Evolutionary conservation across 805 yeast genomes (phyloP).

Genomic region (Cyberlindnera euphorbiiphila): DNA sequence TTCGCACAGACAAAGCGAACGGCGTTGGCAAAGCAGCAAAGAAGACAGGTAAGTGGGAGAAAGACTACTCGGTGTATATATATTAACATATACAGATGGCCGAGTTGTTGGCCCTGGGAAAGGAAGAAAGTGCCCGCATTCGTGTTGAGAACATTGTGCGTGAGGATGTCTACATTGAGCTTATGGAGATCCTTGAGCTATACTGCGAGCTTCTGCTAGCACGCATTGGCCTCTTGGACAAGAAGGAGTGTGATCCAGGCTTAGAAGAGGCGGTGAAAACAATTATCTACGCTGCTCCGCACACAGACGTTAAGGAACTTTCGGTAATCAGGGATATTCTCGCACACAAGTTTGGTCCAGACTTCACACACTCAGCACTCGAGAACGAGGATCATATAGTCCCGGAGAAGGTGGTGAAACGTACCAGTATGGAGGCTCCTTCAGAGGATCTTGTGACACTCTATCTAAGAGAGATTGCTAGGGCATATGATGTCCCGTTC

Average conservation of each 20-base stretch:
- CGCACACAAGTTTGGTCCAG: constrained; percentile 60
- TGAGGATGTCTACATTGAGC: constrained; percentile 76
- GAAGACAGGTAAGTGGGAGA: constrained; percentile 47
- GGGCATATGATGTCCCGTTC: constrained; percentile 72
- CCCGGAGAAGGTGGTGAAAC: constrained; percentile 60
- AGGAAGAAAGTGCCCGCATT: constrained; percentile 78
- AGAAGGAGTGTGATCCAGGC: constrained; percentile 28
- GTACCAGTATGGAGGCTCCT: constrained; percentile 70
- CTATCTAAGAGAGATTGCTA: constrained; percentile 77
- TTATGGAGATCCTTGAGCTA: constrained; percentile 73
- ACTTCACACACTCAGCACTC: constrained; percentile 46
- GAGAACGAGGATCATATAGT: constrained; percentile 50
- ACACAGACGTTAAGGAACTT: constrained; percentile 75
- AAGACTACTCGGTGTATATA: too few relatives aligned
- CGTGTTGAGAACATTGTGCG: constrained; percentile 81
- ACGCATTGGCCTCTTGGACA: constrained; percentile 56
- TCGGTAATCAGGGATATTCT: constrained; percentile 57
- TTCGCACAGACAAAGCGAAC: constrained; percentile 66
- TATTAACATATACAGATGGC: constrained; percentile 43
- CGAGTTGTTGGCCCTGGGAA: constrained; percentile 62
- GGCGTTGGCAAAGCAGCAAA: constrained; percentile 71
- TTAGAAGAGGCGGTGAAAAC: constrained; percentile 66
- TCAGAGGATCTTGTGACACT: constrained; percentile 56
- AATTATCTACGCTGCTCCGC: constrained; percentile 63
- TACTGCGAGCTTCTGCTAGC: constrained; percentile 81